Evolutionary conservation across 2,329 filamentous ascomycete genomes (phyloP), one percentile per base, ranked within the genome.

Genomic region (Fonsecaea multimorphosa): DNA sequence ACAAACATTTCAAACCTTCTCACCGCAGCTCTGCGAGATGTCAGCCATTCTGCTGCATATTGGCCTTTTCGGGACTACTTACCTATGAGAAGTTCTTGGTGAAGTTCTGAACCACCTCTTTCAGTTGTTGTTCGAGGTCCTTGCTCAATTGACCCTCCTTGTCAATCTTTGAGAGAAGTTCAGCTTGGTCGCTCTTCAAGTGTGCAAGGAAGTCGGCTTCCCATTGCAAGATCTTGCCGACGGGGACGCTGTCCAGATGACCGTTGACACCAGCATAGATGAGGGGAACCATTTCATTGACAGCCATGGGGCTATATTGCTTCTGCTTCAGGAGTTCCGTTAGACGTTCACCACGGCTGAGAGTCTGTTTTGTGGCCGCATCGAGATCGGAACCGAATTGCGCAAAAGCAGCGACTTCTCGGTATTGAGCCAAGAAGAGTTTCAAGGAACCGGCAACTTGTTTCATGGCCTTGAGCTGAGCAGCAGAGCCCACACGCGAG

Each of bases 391-490:
- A 99, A 90, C 95, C 95, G 89, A 99, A 99, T 86, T 99, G 95
- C 76, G 95, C 94, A 85, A 99, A 99, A 76, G 95, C 95, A 78
- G 95, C 95, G 72, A 99, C 95, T 85, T 99, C 95, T 95, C 95
- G 95, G 89, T 99, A 99, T 87, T 99, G 95, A 77, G 95, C 95
- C 91, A 99, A 92, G 93, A 98, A 99, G 76, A 99, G 93, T 90
- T 99, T 99, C 80, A 99, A 87, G 75, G 94, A 98, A 89, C 95
- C 95, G 78, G 95, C 95, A 77, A 99, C 95, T 88, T 99, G 95
- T 90, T 99, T 99, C 95, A 99, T 99, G 85, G 95, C 93, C 92
- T 98, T 99, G 83, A 98, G 89, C 89, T 99, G 95, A 80, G 95
- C 95, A 81, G 95, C 92, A 79, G 95, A 99, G 82, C 95, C 95